Percentiles rank a stretch among this genome's conserved stretches.
These are phyloP conservation scores for Trichosanthes truncata DNA, from an alignment of 306 rosid genomes.

Conservation along the genomic window DNA sequence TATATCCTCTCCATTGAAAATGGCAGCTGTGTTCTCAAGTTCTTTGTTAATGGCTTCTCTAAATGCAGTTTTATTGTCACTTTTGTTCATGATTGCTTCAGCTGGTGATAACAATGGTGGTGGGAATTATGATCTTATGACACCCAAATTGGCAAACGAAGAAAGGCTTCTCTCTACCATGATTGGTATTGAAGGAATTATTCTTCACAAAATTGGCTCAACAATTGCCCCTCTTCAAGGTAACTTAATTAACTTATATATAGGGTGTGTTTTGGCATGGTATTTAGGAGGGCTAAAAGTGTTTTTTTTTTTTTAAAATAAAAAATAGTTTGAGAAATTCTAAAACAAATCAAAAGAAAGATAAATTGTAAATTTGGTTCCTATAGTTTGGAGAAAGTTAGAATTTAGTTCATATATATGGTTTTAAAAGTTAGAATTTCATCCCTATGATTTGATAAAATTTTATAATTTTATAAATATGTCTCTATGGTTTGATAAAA, in stretches of 20 bases:
- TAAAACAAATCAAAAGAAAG: too few species aligned
- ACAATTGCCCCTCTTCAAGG: conserved; percentile 44
- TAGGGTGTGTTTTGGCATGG: too few species aligned
- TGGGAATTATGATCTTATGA: not conserved
- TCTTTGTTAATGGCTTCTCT: not conserved
- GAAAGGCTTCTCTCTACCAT: not conserved
- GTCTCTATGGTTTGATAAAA: too few species aligned
- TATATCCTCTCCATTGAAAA: not conserved
- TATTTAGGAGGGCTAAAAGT: too few species aligned
- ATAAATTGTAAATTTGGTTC: too few species aligned
- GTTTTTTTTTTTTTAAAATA: too few species aligned
- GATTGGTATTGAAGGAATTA: conserved; percentile 53
- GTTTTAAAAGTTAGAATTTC: too few species aligned
- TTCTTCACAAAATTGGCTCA: conserved; percentile 35
- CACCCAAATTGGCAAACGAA: not conserved
- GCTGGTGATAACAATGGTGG: not conserved
- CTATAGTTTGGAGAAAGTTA: too few species aligned
- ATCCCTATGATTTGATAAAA: too few species aligned
- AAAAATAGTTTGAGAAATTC: too few species aligned
- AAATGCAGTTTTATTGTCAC: not conserved
- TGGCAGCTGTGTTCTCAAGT: not conserved
- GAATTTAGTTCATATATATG: too few species aligned
- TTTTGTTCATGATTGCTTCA: not conserved
- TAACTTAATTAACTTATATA: not conserved
- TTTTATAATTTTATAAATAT: too few species aligned